These are phyloP conservation scores for Dictyostelium intermedium DNA, from an alignment of 78 protist genomes.

Conservation along the genomic window DNA sequence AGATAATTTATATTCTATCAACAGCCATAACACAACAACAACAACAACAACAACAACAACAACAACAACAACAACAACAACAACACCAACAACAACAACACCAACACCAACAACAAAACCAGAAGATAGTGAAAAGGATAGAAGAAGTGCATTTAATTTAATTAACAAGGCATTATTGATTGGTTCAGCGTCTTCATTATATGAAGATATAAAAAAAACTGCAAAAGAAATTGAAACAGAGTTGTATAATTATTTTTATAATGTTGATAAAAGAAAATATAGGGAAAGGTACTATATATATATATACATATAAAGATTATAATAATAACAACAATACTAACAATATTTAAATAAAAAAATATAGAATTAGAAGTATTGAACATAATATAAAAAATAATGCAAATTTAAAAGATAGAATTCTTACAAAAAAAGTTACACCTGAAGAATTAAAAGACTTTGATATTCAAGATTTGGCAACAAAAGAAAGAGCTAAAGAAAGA, in stretches of 20 bases:
- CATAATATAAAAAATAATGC: neutral
- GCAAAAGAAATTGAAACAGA: neutral
- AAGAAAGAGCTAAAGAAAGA: constrained; percentile 2
- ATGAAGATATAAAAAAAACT: neutral
- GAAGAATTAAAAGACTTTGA: neutral
- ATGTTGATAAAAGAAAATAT: neutral
- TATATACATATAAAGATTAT: too few relatives aligned
- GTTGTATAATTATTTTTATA: neutral
- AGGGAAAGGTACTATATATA: neutral
- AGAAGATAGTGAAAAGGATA: neutral
- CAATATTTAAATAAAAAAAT: neutral
- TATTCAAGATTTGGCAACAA: neutral
- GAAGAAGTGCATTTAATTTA: neutral
- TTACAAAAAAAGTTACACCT: neutral
- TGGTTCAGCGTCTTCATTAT: neutral
- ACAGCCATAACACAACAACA: too few relatives aligned
- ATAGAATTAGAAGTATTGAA: neutral
- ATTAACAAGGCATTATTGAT: neutral
- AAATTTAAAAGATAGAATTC: neutral
- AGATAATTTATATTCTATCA: neutral
- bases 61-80: too few relatives aligned
- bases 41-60: neutral
- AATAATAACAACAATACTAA: neutral
- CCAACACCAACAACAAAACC: neutral
- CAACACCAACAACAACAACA: neutral